Evolutionary conservation across 2,329 filamentous ascomycete genomes (phyloP), one percentile per base, ranked within the genome.

Genomic region (Phoma sp.): DNA sequence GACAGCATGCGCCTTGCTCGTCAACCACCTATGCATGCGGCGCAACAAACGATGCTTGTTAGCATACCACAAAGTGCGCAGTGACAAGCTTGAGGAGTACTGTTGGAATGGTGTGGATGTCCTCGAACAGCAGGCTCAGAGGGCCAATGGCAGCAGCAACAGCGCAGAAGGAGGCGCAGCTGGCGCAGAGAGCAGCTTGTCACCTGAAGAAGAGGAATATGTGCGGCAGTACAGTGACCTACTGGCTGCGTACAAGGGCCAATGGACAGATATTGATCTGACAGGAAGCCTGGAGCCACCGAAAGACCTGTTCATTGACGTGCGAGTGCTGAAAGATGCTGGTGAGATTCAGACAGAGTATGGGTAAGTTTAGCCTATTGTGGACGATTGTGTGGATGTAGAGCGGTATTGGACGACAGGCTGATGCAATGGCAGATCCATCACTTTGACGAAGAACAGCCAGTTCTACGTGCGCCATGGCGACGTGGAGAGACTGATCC

Each of bases 291-390:
- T 99, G 71, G 92, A 96, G 71, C 95, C 95, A 20, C 95, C 95
- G n/a, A 86, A 87, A 65, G 95, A 99, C 76, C 79, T 99, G 47
- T 99, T 98, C 74, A 96, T 99, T 67, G 95, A 99, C 74, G 95
- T 99, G 29, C 83, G 95, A 39, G 95, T 99, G 42, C 78, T 99
- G 60, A 97, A 95, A 74, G 95, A 99, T 79, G 95, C 93, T 1
- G 95, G 96, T 4, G 95, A 99, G 80, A 97, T 99, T 61, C 93
- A 99, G 78, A 99, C 95, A 0, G 96, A 99, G 81, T 99, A 99
- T 72, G 95, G 95, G 90, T 96, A 82, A 76, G 88, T 80, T 40
- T 12, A 11, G 7, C 17, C 26, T 7, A 39, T n/a, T 10, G 12
- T n/a, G n/a, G 11, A 7, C 7, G 14, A 9, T 12, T 15, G 4